Conservation (phyloP, 106 monocot species). For the Triglochin maritima region DNA sequence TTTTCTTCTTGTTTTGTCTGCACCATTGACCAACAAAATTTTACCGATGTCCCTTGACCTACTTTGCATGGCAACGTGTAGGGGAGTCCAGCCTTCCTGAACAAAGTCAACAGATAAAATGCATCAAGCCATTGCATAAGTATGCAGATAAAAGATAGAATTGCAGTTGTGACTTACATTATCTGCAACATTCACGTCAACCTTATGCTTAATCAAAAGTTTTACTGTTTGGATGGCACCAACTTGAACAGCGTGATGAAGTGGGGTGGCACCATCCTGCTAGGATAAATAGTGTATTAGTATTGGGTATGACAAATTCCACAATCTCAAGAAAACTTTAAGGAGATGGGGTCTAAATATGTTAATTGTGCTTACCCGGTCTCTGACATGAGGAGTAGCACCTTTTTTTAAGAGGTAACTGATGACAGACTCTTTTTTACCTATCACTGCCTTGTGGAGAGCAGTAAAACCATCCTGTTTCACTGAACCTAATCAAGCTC, state of each 20-base stretch:
- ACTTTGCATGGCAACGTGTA: slow-evolving; percentile 84
- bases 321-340: slow-evolving; percentile 1
- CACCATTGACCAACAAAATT: slow-evolving; percentile 77
- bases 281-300: slow-evolving; percentile 6
- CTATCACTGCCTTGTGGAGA: slow-evolving; percentile 82
- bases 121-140: not conserved
- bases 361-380: slow-evolving; percentile 29
- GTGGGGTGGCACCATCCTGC: slow-evolving; percentile 82
- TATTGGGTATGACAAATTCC: too few relatives aligned
- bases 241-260: slow-evolving; percentile 94
- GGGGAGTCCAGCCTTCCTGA: slow-evolving; percentile 94
- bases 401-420: slow-evolving; percentile 87
- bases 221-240: slow-evolving; percentile 93
- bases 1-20: slow-evolving; percentile 75
- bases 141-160: not conserved
- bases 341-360: not conserved
- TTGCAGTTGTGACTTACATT: slow-evolving; percentile 38
- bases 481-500: slow-evolving; percentile 27
- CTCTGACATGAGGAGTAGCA: slow-evolving; percentile 79
- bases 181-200: slow-evolving; percentile 88
- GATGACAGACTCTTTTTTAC: slow-evolving; percentile 92
- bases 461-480: slow-evolving; percentile 86
- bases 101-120: slow-evolving; percentile 7
- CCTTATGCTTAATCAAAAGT: slow-evolving; percentile 80
- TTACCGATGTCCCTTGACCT: slow-evolving; percentile 83